Base-by-base conservation (phyloP, 2,329 filamentous ascomycete species). In the Neophaeococcomyces mojaviensis region DNA sequence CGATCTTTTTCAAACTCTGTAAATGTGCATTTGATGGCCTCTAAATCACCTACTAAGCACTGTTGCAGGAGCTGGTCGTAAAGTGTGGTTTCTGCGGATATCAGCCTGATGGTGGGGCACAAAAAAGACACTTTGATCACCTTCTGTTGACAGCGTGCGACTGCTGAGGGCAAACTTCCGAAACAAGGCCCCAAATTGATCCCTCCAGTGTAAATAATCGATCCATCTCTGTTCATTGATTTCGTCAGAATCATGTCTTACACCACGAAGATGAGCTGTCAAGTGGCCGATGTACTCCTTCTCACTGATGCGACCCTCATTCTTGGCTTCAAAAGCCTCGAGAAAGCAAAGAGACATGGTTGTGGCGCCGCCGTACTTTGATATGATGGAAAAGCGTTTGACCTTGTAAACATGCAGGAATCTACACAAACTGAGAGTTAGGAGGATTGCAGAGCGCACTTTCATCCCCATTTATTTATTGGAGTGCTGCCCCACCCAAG, bases 271-370 rank as follows among this genome's bases (percentile, higher is more conserved):
- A 35, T 35, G 33, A 35, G 33, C 33, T 35, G 33, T 35, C 18
- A 35, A 19, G 18, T 35, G 33, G n/a, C 33, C 13, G 33, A 35
- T 13, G 18, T 35, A 35, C 33, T 35, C 33, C n/a, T 35, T 35
- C 33, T 35, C 33, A 35, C 33, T 35, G 33, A 35, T 35, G 18
- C 33, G 33, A 35, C 33, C 33, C 5, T 35, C 13, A 6, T 13
- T 35, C 33, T 19, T 35, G 33, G 33, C 33, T 19, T 35, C 33
- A 19, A 6, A 35, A n/a, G 33, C 33, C 33, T 35, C 33, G 18
- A 35, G 33, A 35, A 35, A 35, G 18, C 33, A 35, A 35, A 35
- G 33, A 35, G 33, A 35, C 33, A 35, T 35, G 33, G 33, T 35
- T 35, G 33, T 35, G 33, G 18, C 5, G 33, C 33, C 18, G 33